These are phyloP conservation scores for Cyclostephanos invisitatus DNA, from an alignment of 108 stramenopile genomes.

Conservation along the genomic window DNA sequence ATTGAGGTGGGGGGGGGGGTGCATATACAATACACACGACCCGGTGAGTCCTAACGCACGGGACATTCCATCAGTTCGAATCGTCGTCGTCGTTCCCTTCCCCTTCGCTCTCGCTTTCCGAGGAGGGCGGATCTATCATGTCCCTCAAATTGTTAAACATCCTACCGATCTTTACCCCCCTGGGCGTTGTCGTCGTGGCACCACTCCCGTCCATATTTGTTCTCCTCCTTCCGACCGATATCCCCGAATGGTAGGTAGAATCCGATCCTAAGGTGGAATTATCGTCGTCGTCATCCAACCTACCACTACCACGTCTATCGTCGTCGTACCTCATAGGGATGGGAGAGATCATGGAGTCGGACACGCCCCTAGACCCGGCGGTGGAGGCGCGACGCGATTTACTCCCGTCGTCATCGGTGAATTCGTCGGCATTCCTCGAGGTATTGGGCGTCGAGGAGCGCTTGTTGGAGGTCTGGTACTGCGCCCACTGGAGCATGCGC, in stretches of 20 bases:
- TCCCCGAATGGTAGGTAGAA: background rate
- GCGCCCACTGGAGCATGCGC: conserved; percentile 42
- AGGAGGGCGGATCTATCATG: conserved; percentile 34
- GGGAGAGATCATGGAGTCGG: conserved; percentile 5
- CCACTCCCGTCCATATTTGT: background rate
- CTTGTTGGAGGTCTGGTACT: conserved; percentile 27
- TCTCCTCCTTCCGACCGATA: background rate
- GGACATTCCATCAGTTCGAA: background rate
- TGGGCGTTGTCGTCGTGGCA: background rate
- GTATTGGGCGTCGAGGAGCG: conserved; percentile 37
- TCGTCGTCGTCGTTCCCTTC: conserved; percentile 4
- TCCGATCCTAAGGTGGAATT: background rate
- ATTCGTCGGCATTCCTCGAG: background rate
- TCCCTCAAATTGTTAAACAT: conserved; percentile 34
- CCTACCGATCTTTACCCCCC: conserved; percentile 13
- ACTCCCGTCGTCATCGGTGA: conserved; percentile 1
- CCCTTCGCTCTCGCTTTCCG: conserved; percentile 23
- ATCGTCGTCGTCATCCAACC: conserved; percentile 17
- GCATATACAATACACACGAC: too few species aligned
- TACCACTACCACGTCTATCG: background rate
- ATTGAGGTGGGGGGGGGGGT: too few species aligned
- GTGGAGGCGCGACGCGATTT: conserved; percentile 3
- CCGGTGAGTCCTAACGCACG: too few species aligned
- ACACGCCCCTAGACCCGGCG: conserved; percentile 10
- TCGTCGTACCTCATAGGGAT: background rate